Conservation (phyloP, 129 eudicot genomes). For the Artemisia tridentata region DNA sequence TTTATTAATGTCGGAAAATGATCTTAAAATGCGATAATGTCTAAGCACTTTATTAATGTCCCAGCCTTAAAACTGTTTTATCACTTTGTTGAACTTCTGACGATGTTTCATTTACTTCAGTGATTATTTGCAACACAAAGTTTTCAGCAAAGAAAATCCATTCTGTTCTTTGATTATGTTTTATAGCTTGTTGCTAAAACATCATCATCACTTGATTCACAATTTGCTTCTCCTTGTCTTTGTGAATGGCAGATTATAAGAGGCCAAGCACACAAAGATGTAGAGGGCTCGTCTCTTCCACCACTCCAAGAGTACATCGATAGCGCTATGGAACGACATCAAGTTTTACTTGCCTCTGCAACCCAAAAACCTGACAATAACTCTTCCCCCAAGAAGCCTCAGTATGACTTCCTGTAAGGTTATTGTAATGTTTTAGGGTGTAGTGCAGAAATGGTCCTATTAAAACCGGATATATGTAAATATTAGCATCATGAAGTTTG, state of each 20-base stretch:
- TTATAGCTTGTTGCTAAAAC: too few species aligned
- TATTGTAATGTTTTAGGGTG: neutral
- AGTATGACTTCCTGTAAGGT: constrained; percentile 39
- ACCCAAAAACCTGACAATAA: constrained; percentile 29
- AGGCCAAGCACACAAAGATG: constrained; percentile 58
- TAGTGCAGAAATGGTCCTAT: too few species aligned
- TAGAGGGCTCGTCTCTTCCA: constrained; percentile 58
- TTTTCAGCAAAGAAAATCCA: neutral
- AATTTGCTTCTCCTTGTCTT: neutral
- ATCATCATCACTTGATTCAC: neutral
- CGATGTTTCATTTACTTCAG: too few species aligned
- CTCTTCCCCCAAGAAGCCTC: constrained; percentile 39
- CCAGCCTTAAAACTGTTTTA: too few species aligned
- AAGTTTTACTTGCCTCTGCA: constrained; percentile 38
- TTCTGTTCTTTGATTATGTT: neutral
- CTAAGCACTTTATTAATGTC: too few species aligned
- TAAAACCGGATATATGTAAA: neutral
- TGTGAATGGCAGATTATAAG: constrained; percentile 59
- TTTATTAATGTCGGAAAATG: too few species aligned
- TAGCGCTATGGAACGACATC: constrained; percentile 59
- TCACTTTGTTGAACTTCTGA: too few species aligned
- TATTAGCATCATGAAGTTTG: neutral
- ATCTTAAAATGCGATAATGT: too few species aligned
- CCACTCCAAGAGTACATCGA: constrained; percentile 72
- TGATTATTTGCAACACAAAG: neutral